phyloP scores from a whole-genome alignment of 345 rosid species.

The Jatropha curcas region DNA sequence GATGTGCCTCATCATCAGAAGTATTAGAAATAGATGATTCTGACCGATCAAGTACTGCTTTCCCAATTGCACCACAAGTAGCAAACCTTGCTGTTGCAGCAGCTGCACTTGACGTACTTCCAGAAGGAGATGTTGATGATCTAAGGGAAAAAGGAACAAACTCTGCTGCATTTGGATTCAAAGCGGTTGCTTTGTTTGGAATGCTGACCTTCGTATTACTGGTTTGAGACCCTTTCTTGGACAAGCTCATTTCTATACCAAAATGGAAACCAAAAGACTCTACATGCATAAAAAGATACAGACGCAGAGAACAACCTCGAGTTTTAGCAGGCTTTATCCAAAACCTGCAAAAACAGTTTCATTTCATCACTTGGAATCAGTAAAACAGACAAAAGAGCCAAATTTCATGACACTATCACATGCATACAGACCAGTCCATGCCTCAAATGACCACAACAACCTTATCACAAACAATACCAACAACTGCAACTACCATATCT shows the following conservation, averaged over 20 bases:
- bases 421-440: constrained; percentile 18
- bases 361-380: constrained; percentile 11
- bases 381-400: constrained; percentile 2
- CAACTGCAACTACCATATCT: constrained; percentile 16
- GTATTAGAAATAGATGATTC: constrained; percentile 73
- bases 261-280: constrained; percentile 28
- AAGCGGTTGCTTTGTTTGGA: constrained; percentile 59
- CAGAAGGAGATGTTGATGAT: constrained; percentile 51
- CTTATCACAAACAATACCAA: constrained; percentile 8
- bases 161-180: constrained; percentile 97
- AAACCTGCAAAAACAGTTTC: constrained; percentile 58
- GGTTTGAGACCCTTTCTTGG: constrained; percentile 67
- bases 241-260: constrained; percentile 74
- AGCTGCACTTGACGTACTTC: constrained; percentile 40
- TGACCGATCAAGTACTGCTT: constrained; percentile 66
- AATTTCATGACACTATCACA: constrained; percentile 6
- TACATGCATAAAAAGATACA: constrained; percentile 27
- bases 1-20: constrained; percentile 92
- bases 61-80: constrained; percentile 56
- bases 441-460: constrained; percentile 21
- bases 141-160: constrained; percentile 79
- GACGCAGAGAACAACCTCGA: constrained; percentile 15
- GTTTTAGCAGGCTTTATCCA: constrained; percentile 39
- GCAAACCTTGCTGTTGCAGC: constrained; percentile 49
- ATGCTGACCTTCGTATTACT: constrained; percentile 55